Evolutionary conservation across 108 stramenopile species (phyloP), one percentile per base, ranked within the genome.

Genomic region (Cyclotella cryptica): DNA sequence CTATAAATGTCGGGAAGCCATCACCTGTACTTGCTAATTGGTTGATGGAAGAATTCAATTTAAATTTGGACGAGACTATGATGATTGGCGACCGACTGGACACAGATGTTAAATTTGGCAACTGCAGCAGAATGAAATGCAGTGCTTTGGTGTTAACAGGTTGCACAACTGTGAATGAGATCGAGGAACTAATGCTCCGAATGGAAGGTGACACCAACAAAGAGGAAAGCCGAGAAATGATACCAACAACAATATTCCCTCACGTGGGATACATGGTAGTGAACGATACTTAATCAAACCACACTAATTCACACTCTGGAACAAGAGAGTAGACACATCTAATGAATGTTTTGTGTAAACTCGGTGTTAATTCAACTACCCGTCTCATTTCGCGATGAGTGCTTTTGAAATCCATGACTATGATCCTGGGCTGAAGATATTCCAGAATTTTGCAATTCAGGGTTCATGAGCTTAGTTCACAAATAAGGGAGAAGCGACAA

Each of bases 51-150:
- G 58, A 78, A 62, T 57, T 85, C 58, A 54, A 70, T 22, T 60
- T 92, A 15, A 70, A 89, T 66, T 77, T 69, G 11, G 55, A 75
- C 1, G 79, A 90, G 46, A 86, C 91, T 19, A 67, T 94, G 46
- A 87, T 97, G 70, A 90, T 97, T 42, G 96, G 96, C 0, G 94
- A 97, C 81, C 86, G 96, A n/a, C 85, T 97, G 11, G 93, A 96
- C 69, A 97, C 96, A 1, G 96, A 97, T 72, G 84, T 94, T 42
- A 75, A 68, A 73, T 93, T 95, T 75, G 96, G 89, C 18, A 84
- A 83, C 28, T 85, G 84, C 26, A 80, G 86, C 42, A 84, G 88
- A 26, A 93, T 91, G 89, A 74, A 79, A 53, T 49, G 53, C 13
- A 83, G 88, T 49, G 78, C 80, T 0, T 83, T 97, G 29, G 96